phyloP scores from a whole-genome alignment of 139 green algal genomes.

The Picochlorum sp. region DNA sequence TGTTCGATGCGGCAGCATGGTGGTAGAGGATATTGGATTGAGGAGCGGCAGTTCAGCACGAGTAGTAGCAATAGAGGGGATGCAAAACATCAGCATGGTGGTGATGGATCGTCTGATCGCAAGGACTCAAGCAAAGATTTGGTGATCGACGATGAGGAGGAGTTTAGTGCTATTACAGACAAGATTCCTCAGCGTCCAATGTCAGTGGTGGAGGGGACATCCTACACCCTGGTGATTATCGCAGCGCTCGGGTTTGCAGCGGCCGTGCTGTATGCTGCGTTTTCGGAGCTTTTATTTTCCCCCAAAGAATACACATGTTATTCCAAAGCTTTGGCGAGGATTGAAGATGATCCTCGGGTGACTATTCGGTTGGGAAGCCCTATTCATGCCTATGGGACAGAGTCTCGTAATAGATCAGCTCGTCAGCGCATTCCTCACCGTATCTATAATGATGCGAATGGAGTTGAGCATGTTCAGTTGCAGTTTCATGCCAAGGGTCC shows the following conservation, averaged over 20 bases:
- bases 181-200: slow-evolving; percentile 86
- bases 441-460: slow-evolving; percentile 72
- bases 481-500: slow-evolving; percentile 74
- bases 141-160: slow-evolving; percentile 21
- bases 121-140: background rate
- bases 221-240: slow-evolving; percentile 83
- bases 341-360: slow-evolving; percentile 78
- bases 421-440: slow-evolving; percentile 84
- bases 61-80: too few relatives aligned
- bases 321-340: slow-evolving; percentile 68
- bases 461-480: slow-evolving; percentile 77
- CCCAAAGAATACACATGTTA: slow-evolving; percentile 84
- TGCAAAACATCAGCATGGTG: too few relatives aligned
- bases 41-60: too few relatives aligned
- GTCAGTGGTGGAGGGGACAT: slow-evolving; percentile 76
- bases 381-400: slow-evolving; percentile 63
- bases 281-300: slow-evolving; percentile 65
- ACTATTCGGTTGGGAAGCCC: slow-evolving; percentile 49
- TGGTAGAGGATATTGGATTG: too few relatives aligned
- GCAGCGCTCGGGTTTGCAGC: slow-evolving; percentile 60
- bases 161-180: slow-evolving; percentile 72
- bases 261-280: slow-evolving; percentile 41
- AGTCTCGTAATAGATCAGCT: slow-evolving; percentile 67
- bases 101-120: too few relatives aligned
- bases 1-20: too few relatives aligned